A percentile compares a stretch with the other conserved stretches of the same genome.
Conservation (phyloP, 495 filamentous ascomycete genomes). For the Glutinoglossum americanum region DNA sequence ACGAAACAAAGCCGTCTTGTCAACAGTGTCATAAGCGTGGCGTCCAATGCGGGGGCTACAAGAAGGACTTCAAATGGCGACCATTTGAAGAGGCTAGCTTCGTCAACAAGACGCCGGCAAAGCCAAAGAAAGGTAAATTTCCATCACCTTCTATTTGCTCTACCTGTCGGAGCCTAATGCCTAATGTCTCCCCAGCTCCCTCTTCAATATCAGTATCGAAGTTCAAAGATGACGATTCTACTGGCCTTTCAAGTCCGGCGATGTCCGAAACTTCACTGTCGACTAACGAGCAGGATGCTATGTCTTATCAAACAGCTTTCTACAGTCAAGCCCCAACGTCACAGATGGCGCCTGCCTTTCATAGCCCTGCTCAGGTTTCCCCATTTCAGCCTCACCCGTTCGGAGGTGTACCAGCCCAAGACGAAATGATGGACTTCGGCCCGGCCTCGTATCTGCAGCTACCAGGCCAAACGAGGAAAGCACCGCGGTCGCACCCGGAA, state of each 20-base stretch:
- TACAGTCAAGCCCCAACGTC: not conserved
- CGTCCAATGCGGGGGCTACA: slow-evolving; percentile 57
- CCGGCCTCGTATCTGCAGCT: not conserved
- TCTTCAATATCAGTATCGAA: not conserved
- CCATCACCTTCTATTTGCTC: not conserved
- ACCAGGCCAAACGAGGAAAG: not conserved
- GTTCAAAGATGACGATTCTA: not conserved
- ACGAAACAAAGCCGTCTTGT: slow-evolving; percentile 57
- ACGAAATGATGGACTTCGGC: not conserved
- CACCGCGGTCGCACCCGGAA: not conserved
- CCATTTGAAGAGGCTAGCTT: slow-evolving; percentile 49
- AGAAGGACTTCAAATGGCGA: slow-evolving; percentile 71
- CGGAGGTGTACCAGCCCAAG: not conserved
- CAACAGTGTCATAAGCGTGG: slow-evolving; percentile 50
- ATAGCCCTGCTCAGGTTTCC: not conserved
- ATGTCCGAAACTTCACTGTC: not conserved
- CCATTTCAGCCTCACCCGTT: not conserved
- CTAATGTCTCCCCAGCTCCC: not conserved
- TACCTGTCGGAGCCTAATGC: not conserved
- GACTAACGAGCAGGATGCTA: not conserved
- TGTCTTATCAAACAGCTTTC: not conserved
- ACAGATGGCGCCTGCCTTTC: not conserved
- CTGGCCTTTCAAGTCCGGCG: not conserved
- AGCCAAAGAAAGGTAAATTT: slow-evolving; percentile 27
- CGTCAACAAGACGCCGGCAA: slow-evolving; percentile 24